Evolutionary conservation across 768 basidiomycete genomes (phyloP).

Genomic region (Hypholoma sublateritium): DNA sequence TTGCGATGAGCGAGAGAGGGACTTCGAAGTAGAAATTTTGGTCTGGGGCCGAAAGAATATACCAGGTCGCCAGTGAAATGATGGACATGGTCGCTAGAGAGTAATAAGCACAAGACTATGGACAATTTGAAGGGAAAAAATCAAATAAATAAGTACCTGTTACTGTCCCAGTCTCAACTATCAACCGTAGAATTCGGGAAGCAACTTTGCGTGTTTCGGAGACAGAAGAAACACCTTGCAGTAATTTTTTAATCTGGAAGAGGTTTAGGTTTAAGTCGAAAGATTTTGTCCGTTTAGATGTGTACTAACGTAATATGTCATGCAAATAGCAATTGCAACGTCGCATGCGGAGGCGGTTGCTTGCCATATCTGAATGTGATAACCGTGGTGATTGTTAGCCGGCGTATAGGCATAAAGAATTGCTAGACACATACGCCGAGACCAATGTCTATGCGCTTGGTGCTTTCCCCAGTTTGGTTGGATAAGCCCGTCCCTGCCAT

Average conservation of each 20-base stretch:
- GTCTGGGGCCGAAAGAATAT: not conserved
- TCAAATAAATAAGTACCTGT: slow-evolving; percentile 1
- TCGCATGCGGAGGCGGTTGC: not conserved
- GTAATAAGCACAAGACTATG: not conserved
- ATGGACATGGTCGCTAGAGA: slow-evolving; percentile 2
- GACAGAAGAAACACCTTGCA: not conserved
- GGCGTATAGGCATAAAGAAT: not conserved
- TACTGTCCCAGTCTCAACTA: slow-evolving; percentile 9
- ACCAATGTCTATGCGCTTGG: not conserved
- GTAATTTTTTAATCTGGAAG: not conserved
- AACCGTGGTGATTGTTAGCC: no score
- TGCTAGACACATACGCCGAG: not conserved
- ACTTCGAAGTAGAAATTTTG: not conserved
- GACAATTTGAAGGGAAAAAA: not conserved
- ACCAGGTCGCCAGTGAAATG: not conserved
- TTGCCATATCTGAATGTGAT: slow-evolving; percentile 1
- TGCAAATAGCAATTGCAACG: slow-evolving; percentile 5
- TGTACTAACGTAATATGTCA: slow-evolving; percentile 6
- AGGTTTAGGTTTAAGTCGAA: no score
- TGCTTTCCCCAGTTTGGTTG: not conserved
- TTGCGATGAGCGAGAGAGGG: not conserved
- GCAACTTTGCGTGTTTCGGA: not conserved
- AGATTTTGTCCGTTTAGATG: not conserved
- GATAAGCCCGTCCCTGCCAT: not conserved
- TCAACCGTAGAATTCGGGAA: not conserved